These are phyloP conservation scores for Pseudocercospora fuligena DNA, from an alignment of 2,329 filamentous ascomycete species.

Conservation along the genomic window DNA sequence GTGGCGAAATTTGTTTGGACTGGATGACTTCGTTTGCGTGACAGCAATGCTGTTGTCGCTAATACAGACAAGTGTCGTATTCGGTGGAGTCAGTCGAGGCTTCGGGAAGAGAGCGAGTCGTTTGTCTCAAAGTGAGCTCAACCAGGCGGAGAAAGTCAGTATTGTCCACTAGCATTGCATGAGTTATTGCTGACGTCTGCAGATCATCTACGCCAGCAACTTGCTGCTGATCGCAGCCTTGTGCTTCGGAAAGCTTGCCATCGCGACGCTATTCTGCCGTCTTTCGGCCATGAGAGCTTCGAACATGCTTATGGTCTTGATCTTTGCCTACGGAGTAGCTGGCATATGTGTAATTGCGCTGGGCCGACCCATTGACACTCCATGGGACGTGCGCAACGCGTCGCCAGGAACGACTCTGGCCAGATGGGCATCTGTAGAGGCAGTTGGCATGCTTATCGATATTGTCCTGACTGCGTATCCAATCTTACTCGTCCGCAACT, in stretches of 20 bases:
- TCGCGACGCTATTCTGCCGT: slow-evolving; percentile 24
- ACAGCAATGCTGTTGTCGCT: slow-evolving; percentile 6
- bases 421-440: slow-evolving; percentile 13
- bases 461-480: slow-evolving; percentile 14
- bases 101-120: slow-evolving; percentile 5
- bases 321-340: slow-evolving; percentile 8
- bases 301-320: slow-evolving; percentile 11
- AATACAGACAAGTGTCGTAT: not conserved
- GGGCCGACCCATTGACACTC: not conserved
- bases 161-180: not conserved
- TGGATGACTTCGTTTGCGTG: slow-evolving; percentile 17
- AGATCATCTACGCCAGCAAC: slow-evolving; percentile 27
- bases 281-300: slow-evolving; percentile 15
- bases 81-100: slow-evolving; percentile 12
- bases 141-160: slow-evolving; percentile 3
- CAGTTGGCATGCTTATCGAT: slow-evolving; percentile 20
- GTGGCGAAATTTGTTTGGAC: slow-evolving; percentile 3
- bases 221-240: slow-evolving; percentile 24
- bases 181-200: not conserved
- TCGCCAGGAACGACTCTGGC: slow-evolving; percentile 14
- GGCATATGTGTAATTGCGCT: slow-evolving; percentile 6
- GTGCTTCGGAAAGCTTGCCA: slow-evolving; percentile 26
- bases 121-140: not conserved
- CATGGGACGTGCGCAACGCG: slow-evolving; percentile 6
- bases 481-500: slow-evolving; percentile 20